Base-by-base conservation (phyloP, 2,329 filamentous ascomycete genomes). In the Cordyceps farinosa region DNA sequence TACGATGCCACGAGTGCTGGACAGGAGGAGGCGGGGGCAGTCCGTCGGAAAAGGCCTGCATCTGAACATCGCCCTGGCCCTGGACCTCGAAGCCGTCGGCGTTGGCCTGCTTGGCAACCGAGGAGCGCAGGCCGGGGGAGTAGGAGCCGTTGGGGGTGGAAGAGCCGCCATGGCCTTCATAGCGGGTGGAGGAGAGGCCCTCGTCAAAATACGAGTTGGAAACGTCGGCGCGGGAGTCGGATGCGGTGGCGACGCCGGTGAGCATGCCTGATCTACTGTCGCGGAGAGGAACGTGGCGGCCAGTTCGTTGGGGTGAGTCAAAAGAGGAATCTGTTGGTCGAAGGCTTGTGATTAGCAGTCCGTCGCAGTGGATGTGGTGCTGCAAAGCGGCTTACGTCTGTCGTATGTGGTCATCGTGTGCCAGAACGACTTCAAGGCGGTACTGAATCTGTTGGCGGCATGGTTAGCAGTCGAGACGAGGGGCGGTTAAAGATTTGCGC, bases 41-140 rank as follows among this genome's bases (percentile, higher is more conserved):
- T 62, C 95, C 95, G 69, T 97, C 93, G 71, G 90, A 87, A 78
- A 99, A 99, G 66, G 90, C 90, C 78, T 97, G 95, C 91, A 99
- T 95, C 69, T 90, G 94, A 66, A 99, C 97, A 76, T 97, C 94
- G 67, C 91, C 90, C 5, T 86, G 50, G 78, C 80, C 87, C 68
- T 88, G 84, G 64, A 87, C 87, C 73, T 95, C 90, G 70, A 90
- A 87, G 54, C 86, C 84, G 64, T 88, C 84, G 64, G 80, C 80
- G 65, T 82, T 87, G 42, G 86, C 82, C 70, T 86, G 83, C 69
- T 85, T 84, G 69, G 89, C 90, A 58, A 87, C 83, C 63, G 89
- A 81, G n/a, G 91, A 94, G 70, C 93, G 86, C 82, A 96, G 86
- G 59, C 93, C 94, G 11, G 94, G 94, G 0, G 93, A 96, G 78